Evolutionary conservation across 192 early-diverging fungal species (phyloP), one percentile per base, ranked within the genome.

Genomic region (Entrophospora sp.): DNA sequence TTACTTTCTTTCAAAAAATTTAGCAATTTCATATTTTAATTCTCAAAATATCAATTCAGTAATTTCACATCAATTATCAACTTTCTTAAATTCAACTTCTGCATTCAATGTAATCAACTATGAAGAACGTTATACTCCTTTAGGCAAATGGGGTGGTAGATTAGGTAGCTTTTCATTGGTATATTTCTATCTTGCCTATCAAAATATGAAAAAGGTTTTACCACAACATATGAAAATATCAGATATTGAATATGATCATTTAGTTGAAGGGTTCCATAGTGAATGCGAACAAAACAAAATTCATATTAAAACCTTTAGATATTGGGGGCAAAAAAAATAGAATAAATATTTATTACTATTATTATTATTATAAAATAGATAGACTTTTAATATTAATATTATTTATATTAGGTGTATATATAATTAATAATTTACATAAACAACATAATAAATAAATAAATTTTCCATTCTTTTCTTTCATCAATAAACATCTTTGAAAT

Each of bases 131-230:
- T 53, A 14, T 5, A 53, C 51, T 32, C 51, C 51, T 28, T 53
- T 53, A n/a, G 51, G 51, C 5, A 14, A 32, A n/a, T 53, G 51
- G 51, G 51, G 51, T 16, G 51, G 51, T 13, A 53, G 28, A 3
- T 53, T 53, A 32, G 51, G 51, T 5, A 14, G 27, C n/a, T 53
- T 53, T 31, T 24, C 51, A 4, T 30, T 30, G 14, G n/a, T 53
- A 31, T 53, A 53, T 16, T 53, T 53, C 31, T 16, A 16, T 16
- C 10, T 53, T 16, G 51, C 51, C 2, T 53, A 31, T 6, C 27
- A 53, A 16, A 16, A 53, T n/a, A 53, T 53, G 51, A 53, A 53
- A 53, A 16, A 30, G 27, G 51, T 53, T 31, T 31, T 53, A 53
- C 51, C 51, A 6, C 2, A 30, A 16, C 31, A 28, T 53, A 53